Base-by-base conservation (phyloP, 2,329 filamentous ascomycete species). In the Trichoderma sp. region DNA sequence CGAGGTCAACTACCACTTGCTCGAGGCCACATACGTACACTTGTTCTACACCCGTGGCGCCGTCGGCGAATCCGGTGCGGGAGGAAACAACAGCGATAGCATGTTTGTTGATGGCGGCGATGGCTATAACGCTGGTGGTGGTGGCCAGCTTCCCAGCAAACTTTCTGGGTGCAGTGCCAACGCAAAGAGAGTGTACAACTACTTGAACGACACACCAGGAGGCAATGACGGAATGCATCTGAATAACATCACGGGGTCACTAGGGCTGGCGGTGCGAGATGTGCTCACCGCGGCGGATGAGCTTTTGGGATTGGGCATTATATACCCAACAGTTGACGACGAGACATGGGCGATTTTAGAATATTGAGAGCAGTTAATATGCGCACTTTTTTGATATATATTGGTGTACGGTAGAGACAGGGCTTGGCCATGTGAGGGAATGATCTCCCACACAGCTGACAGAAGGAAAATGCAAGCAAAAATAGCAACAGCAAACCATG, bases 251-350 rank as follows among this genome's bases (percentile, higher is more conserved):
- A 89, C 91, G 12, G 83, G 84, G 57, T 84, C 86, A 68, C 83
- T 90, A 19, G 84, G 86, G 8, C 80, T 97, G 80, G 84, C 90
- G 9, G 80, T 89, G 34, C 84, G 84, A 29, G 92, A 96, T 54
- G 91, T 95, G 15, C 82, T 89, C 72, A 87, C 85, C 63, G 94
- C 89, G n/a, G 88, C 91, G 10, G 92, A 97, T 73, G 93, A 98
- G 79, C 79, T 99, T 75, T 79, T 93, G 52, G 83, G 83, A 2
- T 80, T 87, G 66, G 92, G 93, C 34, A 76, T 92, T 73, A 92
- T 97, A 71, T 99, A 93, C 80, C 92, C 93, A 32, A 99, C 96
- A 10, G 86, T 97, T 7, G 93, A 98, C 79, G 94, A 98, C 75
- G 86, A 92, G 79, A 98, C 94, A 1, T 98, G 92, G 90, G 92